Conservation (phyloP, 352 stramenopile species). For the Pythium scleroteichum region DNA sequence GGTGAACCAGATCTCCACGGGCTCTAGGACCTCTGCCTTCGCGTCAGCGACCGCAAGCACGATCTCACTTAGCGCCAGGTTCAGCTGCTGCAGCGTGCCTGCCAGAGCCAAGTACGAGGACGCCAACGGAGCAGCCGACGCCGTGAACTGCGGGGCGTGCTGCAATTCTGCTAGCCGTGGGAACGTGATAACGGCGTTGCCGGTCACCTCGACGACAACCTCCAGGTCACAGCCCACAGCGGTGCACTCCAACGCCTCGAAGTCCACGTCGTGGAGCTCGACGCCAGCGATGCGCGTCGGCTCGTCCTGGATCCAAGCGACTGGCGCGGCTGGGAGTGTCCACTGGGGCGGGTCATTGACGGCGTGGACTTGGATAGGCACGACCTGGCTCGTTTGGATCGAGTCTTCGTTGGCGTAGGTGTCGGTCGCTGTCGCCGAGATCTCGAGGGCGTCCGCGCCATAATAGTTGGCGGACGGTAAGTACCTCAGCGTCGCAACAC, state of each 20-base stretch:
- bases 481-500: constrained; percentile 43
- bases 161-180: constrained; percentile 18
- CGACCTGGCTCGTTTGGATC: constrained; percentile 20
- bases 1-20: constrained; percentile 49
- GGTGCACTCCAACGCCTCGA: constrained; percentile 23
- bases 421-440: constrained; percentile 45
- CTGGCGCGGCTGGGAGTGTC: constrained; percentile 29
- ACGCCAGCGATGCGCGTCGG: constrained; percentile 40
- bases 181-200: constrained; percentile 31
- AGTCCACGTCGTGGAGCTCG: constrained; percentile 51
- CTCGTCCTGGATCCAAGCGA: constrained; percentile 10
- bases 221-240: constrained; percentile 46
- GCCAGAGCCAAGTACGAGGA: constrained; percentile 38
- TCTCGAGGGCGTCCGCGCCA: constrained; percentile 43
- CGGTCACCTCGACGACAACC: constrained; percentile 47
- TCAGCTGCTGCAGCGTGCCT: constrained; percentile 39
- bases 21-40: constrained; percentile 15
- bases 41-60: constrained; percentile 43
- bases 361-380: constrained; percentile 43
- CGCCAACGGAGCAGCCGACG: constrained; percentile 1
- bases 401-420: constrained; percentile 45
- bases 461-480: constrained; percentile 40
- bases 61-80: constrained; percentile 43
- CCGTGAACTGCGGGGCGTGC: constrained; percentile 1
- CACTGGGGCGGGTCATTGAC: constrained; percentile 67